Evolutionary conservation across 257 asterid species (phyloP), one percentile per base, ranked within the genome.

Genomic region (Solanum ahanhuiri): DNA sequence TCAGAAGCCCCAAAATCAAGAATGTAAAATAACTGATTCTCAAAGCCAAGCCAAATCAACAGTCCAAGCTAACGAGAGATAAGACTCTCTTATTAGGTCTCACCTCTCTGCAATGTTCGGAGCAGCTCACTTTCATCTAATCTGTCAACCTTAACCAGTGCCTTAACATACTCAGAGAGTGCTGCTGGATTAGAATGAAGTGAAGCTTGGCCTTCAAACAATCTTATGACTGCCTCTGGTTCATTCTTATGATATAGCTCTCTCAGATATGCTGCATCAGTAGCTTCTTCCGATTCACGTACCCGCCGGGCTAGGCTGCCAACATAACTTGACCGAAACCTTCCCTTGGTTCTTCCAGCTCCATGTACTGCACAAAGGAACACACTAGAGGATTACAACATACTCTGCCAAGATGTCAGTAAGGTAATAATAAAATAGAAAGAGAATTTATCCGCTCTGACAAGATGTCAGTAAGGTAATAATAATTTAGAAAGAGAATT

Each of bases 91-190:
- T 51, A 12, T 60, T 30, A 58, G 66, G 82, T 71, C 93, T 77
- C 81, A 94, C 99, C 99, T 93, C 93, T 92, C 83, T 91, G 94
- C 93, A 97, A 89, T 75, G 97, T 91, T 90, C 90, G 92, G 17
- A 97, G 91, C 86, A 97, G 92, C 91, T 94, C 94, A 83, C 96
- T 96, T 81, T 93, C 95, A 39, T 97, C 98, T 84, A 97, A 96
- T 90, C 94, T 91, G 86, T 95, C 97, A 85, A 92, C 96, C 93
- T 91, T 97, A 69, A 95, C 96, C 86, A 97, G 90, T 73, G 98
- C 96, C 91, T 91, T 95, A 86, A 95, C 97, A 90, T 97, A 95
- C 84, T 93, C 98, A 25, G 96, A 93, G 90, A 97, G 92, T 70
- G 98, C 98, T 37, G 98, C 82, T 30, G 93, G 95, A 73, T 91